These are phyloP conservation scores for Ceratobasidium sp. DNA, from an alignment of 1,284 basidiomycete species.

Conservation along the genomic window DNA sequence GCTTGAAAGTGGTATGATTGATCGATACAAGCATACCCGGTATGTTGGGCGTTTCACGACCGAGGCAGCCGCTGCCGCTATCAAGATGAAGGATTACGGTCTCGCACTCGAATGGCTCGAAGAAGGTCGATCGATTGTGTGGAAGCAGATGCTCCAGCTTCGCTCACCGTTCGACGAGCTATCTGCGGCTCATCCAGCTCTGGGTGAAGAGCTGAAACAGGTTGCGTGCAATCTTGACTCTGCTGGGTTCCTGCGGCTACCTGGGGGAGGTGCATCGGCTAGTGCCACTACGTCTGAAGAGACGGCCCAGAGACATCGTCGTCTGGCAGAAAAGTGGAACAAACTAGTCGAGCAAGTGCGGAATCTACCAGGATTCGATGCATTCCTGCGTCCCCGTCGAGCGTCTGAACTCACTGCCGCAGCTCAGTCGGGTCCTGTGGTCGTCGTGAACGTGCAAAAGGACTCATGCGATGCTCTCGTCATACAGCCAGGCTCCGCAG, in stretches of 20 bases:
- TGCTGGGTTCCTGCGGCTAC: constrained; percentile 9
- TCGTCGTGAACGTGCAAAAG: not conserved
- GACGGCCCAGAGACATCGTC: not conserved
- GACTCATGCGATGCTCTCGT: not conserved
- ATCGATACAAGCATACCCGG: not conserved
- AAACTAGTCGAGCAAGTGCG: not conserved
- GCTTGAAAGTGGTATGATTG: not conserved
- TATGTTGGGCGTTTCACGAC: not conserved
- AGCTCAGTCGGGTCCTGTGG: not conserved
- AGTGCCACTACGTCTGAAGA: not conserved
- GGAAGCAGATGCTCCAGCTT: constrained; percentile 52
- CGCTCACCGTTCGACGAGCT: constrained; percentile 52
- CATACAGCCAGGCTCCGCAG: not conserved
- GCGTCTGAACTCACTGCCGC: not conserved
- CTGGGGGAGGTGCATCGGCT: not conserved
- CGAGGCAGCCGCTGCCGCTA: constrained; percentile 4
- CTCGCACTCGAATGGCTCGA: constrained; percentile 50
- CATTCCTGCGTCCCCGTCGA: not conserved
- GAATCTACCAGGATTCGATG: not conserved
- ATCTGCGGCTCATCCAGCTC: constrained; percentile 39
- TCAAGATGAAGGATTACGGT: not conserved
- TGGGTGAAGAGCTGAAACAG: not conserved
- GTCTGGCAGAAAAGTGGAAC: not conserved
- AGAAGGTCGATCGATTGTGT: constrained; percentile 51
- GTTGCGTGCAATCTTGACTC: constrained; percentile 33